Conservation (phyloP, 352 stramenopile genomes). For the Pythium apleroticum region DNA sequence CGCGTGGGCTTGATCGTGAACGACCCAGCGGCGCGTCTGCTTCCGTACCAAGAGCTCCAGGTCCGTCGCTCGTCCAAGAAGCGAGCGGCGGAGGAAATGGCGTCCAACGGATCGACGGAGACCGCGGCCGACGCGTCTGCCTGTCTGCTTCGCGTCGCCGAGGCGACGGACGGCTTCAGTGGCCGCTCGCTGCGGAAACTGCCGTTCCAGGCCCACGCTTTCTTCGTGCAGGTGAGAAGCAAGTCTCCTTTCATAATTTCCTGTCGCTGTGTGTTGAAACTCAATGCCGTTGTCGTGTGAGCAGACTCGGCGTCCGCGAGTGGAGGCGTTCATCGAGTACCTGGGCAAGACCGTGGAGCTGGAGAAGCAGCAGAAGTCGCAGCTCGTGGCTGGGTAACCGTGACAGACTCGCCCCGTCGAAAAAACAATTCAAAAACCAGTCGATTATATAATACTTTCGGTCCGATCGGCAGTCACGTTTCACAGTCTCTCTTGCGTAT, state of each 20-base stretch:
- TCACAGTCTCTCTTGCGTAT: neutral
- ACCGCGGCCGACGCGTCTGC: constrained; percentile 33
- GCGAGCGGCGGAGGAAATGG: constrained; percentile 44
- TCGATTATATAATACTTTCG: constrained; percentile 8
- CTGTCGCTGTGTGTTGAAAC: neutral
- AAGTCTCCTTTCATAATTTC: no score
- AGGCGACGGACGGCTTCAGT: constrained; percentile 64
- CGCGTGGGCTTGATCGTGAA: constrained; percentile 65
- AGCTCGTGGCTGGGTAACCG: constrained; percentile 10
- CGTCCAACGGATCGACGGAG: neutral
- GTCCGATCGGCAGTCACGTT: neutral
- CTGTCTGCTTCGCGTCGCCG: constrained; percentile 39
- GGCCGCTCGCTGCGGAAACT: constrained; percentile 81
- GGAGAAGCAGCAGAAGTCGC: constrained; percentile 16
- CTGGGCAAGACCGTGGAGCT: constrained; percentile 15
- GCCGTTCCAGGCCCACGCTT: constrained; percentile 78
- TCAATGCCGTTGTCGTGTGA: neutral
- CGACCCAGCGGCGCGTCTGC: constrained; percentile 6
- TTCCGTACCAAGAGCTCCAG: constrained; percentile 32
- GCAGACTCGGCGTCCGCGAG: constrained; percentile 8
- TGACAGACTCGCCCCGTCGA: neutral
- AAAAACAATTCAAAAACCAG: neutral
- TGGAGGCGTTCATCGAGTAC: constrained; percentile 14
- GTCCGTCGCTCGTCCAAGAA: constrained; percentile 35
- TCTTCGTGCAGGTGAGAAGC: constrained; percentile 54